phyloP scores from a whole-genome alignment of 164 flowering plant genomes.

The Nelumbo lutea region DNA sequence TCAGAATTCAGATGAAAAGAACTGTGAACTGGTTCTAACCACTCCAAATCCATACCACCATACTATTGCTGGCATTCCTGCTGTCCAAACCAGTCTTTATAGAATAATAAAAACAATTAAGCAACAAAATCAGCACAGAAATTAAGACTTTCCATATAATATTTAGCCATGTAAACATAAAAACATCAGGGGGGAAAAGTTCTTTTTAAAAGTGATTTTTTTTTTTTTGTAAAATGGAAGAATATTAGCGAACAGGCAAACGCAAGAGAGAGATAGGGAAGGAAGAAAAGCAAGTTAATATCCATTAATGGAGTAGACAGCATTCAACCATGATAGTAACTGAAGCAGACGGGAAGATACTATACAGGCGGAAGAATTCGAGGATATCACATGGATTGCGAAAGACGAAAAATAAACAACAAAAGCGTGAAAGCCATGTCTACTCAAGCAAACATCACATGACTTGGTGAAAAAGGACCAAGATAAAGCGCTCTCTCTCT shows the following conservation, averaged over 20 bases:
- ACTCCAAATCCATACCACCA: too few species aligned
- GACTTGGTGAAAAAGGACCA: neutral
- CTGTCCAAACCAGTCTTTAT: too few species aligned
- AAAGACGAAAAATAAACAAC: slow-evolving; percentile 3
- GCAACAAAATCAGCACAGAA: neutral
- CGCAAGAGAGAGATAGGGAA: neutral
- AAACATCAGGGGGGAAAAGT: neutral
- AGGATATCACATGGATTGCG: slow-evolving; percentile 1
- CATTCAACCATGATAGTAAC: neutral
- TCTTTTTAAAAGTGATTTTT: neutral
- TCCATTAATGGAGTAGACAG: neutral
- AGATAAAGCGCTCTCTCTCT: neutral
- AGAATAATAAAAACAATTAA: too few species aligned
- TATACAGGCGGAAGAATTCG: neutral
- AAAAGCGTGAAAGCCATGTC: slow-evolving; percentile 2
- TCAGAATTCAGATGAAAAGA: too few species aligned
- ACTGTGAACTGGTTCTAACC: too few species aligned
- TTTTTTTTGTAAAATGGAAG: too few species aligned
- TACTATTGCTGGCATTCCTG: too few species aligned
- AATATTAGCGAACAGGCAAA: neutral
- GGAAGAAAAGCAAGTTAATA: neutral
- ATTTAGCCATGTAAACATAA: neutral
- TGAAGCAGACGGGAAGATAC: neutral
- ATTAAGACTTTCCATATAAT: neutral
- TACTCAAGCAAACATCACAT: neutral